These are phyloP conservation scores for Oryza punctata DNA, from an alignment of 176 grass and related monocot genomes.

Conservation along the genomic window DNA sequence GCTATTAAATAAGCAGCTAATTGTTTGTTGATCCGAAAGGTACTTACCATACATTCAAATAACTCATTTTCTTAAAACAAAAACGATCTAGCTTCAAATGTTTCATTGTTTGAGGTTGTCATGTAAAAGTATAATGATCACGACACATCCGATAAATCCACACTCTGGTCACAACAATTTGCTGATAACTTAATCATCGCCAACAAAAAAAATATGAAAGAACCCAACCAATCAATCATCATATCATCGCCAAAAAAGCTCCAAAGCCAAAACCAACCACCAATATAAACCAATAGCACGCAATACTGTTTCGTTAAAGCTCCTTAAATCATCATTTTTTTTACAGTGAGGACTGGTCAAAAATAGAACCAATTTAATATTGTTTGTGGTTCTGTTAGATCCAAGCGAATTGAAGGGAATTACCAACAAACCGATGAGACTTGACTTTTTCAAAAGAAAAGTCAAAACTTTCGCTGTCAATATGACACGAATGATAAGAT, in stretches of 20 bases:
- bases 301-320: not conserved
- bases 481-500: conserved; percentile 26
- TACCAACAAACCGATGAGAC: conserved; percentile 28
- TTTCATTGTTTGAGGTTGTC: not conserved
- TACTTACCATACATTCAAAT: conserved; percentile 18
- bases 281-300: not conserved
- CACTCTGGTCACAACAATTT: not conserved
- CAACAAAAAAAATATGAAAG: not conserved
- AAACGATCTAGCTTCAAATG: not conserved
- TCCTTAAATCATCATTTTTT: not conserved
- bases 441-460: conserved; percentile 46
- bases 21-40: not conserved
- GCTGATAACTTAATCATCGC: not conserved
- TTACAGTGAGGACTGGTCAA: not conserved
- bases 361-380: not conserved
- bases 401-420: conserved; percentile 27
- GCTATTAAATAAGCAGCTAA: conserved; percentile 23
- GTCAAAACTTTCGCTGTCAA: conserved; percentile 55
- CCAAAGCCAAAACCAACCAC: not conserved
- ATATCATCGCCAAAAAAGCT: not conserved
- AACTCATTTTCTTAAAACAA: not conserved
- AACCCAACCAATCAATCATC: not conserved
- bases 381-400: not conserved
- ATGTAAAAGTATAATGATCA: not conserved
- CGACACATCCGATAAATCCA: conserved; percentile 1